These are phyloP conservation scores for Salix arbutifolia DNA, from an alignment of 345 rosid genomes.

Conservation along the genomic window DNA sequence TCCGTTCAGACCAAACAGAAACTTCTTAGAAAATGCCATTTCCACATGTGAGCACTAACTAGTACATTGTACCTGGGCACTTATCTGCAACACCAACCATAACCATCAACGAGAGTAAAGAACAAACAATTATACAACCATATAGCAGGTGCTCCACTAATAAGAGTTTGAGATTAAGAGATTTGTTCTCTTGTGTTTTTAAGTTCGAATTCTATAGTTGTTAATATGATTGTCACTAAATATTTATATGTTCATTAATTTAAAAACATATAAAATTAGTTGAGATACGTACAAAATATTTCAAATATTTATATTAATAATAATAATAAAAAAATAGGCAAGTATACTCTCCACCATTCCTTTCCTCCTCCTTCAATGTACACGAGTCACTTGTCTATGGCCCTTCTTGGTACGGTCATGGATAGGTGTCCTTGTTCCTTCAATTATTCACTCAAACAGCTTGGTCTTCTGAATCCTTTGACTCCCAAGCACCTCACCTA, in stretches of 20 bases:
- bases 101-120: neutral
- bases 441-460: neutral
- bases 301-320: no score
- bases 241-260: no score
- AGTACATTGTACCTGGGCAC: neutral
- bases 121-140: no score
- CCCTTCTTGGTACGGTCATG: constrained; percentile 8
- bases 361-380: neutral
- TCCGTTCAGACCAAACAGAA: neutral
- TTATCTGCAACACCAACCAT: neutral
- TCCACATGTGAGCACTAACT: constrained; percentile 3
- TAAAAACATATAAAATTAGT: no score
- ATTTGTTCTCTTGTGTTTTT: accelerated
- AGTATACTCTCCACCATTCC: constrained; percentile 11
- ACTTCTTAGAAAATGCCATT: neutral
- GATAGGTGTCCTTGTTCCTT: constrained; percentile 16
- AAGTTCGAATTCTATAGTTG: accelerated
- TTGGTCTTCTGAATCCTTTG: neutral
- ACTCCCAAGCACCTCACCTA: neutral
- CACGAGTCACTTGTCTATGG: constrained; percentile 11
- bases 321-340: neutral
- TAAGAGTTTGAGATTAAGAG: no score
- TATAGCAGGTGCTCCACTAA: no score
- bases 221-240: no score
- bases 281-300: no score